Percentiles rank a stretch among this genome's conserved stretches.
Conservation (phyloP, 169 alveolate genomes). For the Plasmodium adleri region DNA sequence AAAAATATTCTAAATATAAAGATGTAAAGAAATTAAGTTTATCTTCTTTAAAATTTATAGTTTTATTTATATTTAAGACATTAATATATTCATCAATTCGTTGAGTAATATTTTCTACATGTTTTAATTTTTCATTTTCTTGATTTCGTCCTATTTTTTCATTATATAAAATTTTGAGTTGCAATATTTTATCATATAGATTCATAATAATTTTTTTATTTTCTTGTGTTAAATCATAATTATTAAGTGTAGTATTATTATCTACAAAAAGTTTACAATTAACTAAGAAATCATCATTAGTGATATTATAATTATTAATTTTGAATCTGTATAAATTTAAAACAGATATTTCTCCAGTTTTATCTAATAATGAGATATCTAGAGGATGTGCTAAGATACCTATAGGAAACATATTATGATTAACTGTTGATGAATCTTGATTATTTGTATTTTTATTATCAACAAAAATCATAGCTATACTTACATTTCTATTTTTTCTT, state of each 20-base stretch:
- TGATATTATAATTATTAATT: slow-evolving; percentile 56
- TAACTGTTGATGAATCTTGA: slow-evolving; percentile 31
- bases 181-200: slow-evolving; percentile 60
- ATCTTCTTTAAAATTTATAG: slow-evolving; percentile 33
- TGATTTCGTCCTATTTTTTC: slow-evolving; percentile 47
- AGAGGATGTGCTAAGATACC: slow-evolving; percentile 62
- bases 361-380: slow-evolving; percentile 56
- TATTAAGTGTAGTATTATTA: slow-evolving; percentile 29
- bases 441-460: slow-evolving; percentile 35
- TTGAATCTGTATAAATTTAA: slow-evolving; percentile 65
- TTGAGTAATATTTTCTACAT: slow-evolving; percentile 43
- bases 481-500: slow-evolving; percentile 55
- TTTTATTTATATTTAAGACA: slow-evolving; percentile 46
- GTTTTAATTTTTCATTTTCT: slow-evolving; percentile 71
- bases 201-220: slow-evolving; percentile 65
- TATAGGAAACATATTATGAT: slow-evolving; percentile 61
- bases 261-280: slow-evolving; percentile 45
- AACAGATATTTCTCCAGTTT: slow-evolving; percentile 72
- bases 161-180: slow-evolving; percentile 48
- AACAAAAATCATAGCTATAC: slow-evolving; percentile 74
- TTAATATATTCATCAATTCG: slow-evolving; percentile 62
- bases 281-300: slow-evolving; percentile 40
- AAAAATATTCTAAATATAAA: slow-evolving; percentile 55
- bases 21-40: slow-evolving; percentile 43
- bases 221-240: slow-evolving; percentile 65